Evolutionary conservation across 2,329 filamentous ascomycete species (phyloP), one percentile per base, ranked within the genome.

Genomic region (Blastomyces silverae): DNA sequence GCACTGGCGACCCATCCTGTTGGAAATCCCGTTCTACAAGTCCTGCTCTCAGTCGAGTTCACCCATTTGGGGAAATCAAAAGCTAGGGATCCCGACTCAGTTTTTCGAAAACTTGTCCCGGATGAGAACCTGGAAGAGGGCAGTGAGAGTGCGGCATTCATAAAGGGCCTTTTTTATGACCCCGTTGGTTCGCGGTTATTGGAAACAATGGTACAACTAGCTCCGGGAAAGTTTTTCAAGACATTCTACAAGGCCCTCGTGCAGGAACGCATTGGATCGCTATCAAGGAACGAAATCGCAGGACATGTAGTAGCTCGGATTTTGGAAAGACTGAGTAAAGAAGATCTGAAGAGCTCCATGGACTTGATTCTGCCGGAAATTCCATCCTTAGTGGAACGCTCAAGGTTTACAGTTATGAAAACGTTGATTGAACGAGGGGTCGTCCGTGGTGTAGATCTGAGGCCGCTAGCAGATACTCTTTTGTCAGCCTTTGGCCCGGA

Each of bases 221-320:
- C 88, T 20, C 92, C 94, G 0, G 92, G 90, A 55, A 96, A 94
- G 77, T 79, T 92, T 44, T 99, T 97, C 84, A 97, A 96, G 77
- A 85, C 86, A 17, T 82, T 99, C 6, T 93, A 95, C 78, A 86
- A 84, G 65, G 87, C 88, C 69, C 85, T 92, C 68, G 89, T 97
- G 76, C 89, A 88, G 67, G 87, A 89, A 17, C 86, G 91, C 34
- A 89, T 97, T 71, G 87, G 87, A 28, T 89, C 86, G 50, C 84
- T 96, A 66, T 85, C 93, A 6, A 88, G 92, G 65, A 97, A 97
- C 74, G 92, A 96, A 71, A 89, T 92, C 60, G 92, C 94, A 6
- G 89, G 87, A 31, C 97, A 96, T 72, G 89, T 95, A 0, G 91
- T 91, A 25, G 89, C 92, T 69, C 86, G 87, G 65, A 87, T 95